These are phyloP conservation scores for Ophiostoma populinum DNA, from an alignment of 2,329 filamentous ascomycete species.

Conservation along the genomic window DNA sequence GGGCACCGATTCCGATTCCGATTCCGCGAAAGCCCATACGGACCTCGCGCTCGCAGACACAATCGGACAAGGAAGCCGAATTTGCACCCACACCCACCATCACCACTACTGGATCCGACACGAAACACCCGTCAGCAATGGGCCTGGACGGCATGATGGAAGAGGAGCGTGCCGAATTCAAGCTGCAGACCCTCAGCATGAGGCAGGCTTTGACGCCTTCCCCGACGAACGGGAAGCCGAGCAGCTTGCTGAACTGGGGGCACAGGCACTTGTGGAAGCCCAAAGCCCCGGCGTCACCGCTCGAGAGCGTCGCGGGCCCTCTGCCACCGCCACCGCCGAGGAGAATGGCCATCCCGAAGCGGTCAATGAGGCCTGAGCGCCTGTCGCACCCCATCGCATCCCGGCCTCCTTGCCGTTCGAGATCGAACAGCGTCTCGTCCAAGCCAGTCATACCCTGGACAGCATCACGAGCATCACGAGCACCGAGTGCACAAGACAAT, in stretches of 20 bases:
- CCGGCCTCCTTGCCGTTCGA: background rate
- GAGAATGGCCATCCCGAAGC: slow-evolving; percentile 9
- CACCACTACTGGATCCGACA: slow-evolving; percentile 40
- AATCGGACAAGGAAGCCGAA: slow-evolving; percentile 2
- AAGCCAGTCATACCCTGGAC: too few species aligned
- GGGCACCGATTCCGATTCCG: too few species aligned
- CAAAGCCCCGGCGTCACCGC: slow-evolving; percentile 10
- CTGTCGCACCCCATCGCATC: slow-evolving; percentile 3
- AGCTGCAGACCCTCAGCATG: slow-evolving; percentile 5
- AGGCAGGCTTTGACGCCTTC: slow-evolving; percentile 10
- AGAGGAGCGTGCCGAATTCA: slow-evolving; percentile 7
- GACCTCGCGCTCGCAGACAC: too few species aligned
- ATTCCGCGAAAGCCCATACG: too few species aligned
- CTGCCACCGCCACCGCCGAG: slow-evolving; percentile 11
- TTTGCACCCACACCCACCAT: slow-evolving; percentile 41
- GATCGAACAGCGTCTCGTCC: background rate
- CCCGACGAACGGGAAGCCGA: slow-evolving; percentile 15
- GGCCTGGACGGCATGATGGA: slow-evolving; percentile 8
- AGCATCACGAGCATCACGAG: too few species aligned
- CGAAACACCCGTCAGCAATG: slow-evolving; percentile 10
- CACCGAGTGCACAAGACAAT: too few species aligned
- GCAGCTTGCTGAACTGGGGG: slow-evolving; percentile 12
- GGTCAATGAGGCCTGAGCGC: slow-evolving; percentile 4
- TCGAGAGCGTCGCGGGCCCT: slow-evolving; percentile 13
- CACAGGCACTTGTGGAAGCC: background rate